Evolutionary conservation across 495 filamentous ascomycete genomes (phyloP), one percentile per base, ranked within the genome.

Genomic region (Neurospora pannonica): DNA sequence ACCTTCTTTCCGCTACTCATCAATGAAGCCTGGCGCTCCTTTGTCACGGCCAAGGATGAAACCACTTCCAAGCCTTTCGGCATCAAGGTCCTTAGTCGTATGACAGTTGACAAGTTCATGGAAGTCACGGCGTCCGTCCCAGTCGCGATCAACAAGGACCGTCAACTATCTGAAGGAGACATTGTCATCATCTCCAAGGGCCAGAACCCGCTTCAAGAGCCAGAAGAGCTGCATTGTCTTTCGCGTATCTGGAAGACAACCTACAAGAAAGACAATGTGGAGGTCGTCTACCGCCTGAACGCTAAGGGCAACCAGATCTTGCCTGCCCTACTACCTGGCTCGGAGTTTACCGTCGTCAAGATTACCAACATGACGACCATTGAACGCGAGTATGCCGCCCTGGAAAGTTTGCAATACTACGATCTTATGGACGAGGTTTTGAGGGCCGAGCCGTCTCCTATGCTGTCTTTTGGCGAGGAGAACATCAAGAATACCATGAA

Each of bases 11-110:
- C 96, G 13, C 85, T 99, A 43, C 87, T 99, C 39, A 90, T 97
- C 69, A 90, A 97, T 70, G 96, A 99, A 82, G 95, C 94, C 70
- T 99, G 96, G 96, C 93, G 97, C 80, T 91, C 93, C 1, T 96
- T 99, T 77, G 89, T 97, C 39, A 93, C 93, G 69, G 89, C 92
- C 4, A 94, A 93, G 78, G 94, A 99, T 78, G 97, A 99, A 82
- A 88, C 89, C 17, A 90, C 85, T 34, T 91, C 90, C 78, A 93
- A 90, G 73, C 86, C 91, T 0, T 93, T 96, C 75, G 93, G 94
- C 71, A 88, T 98, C 78, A 97, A 94, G 72, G 84, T 98, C 13
- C 88, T 92, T 67, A 95, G 91, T 76, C 92, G 95, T 54, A 89
- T 96, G 80, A 94, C 90, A 42, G 94, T 98, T 10, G 97, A 99